Evolutionary conservation across 169 alveolate genomes (phyloP), one percentile per base, ranked within the genome.

Genomic region (Plasmodium billcollinsi): DNA sequence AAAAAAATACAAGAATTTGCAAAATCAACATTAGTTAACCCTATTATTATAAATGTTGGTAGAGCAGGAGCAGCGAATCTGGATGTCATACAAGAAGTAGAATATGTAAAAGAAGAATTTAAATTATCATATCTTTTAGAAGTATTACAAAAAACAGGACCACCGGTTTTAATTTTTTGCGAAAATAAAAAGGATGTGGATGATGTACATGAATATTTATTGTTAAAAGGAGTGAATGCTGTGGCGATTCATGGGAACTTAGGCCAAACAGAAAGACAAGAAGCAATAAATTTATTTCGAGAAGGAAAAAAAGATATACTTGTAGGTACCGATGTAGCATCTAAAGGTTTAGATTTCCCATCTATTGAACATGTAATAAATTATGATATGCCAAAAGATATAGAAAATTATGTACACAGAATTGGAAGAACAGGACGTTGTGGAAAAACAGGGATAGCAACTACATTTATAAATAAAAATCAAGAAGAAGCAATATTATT

Each of bases 381-480:
- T 96, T 99, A 95, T 90, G 99, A 99, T 93, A 95, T 98, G 98
- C 99, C 99, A 21, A 96, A 95, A 88, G 98, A 97, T 78, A 97
- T 98, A 75, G 99, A 99, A 88, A 97, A 97, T 88, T 99, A 99
- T 93, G 98, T 98, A 24, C 99, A 99, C 89, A 93, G 99, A 75
- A 98, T 99, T 9, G 99, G 99, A 24, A 97, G 99, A 75, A 99
- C 99, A 3, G 99, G 99, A 7, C 95, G 99, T 74, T 97, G 99
- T 39, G 99, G 99, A 8, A 73, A 74, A 54, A 94, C 97, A 2
- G 99, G 99, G 21, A 96, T 95, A 18, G 98, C 99, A 20, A 97
- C 98, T 45, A 96, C 99, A 0, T 97, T 98, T 80, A 95, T 97
- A 70, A 96, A 96, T 91, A 96, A 96, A 88, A 94, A 95, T 65